Conservation (phyloP, 345 rosid species). For the Eutrema yunnanense region DNA sequence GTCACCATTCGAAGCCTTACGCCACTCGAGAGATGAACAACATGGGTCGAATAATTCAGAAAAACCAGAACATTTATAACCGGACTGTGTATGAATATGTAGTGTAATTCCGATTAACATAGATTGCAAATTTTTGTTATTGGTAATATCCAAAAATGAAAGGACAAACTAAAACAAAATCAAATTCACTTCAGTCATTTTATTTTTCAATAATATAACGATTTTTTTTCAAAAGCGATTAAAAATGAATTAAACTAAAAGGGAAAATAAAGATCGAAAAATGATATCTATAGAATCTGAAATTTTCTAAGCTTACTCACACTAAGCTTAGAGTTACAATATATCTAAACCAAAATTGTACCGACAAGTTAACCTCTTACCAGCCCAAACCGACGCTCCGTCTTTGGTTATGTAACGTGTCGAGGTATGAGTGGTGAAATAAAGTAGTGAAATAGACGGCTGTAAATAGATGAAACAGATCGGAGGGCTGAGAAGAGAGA, state of each 20-base stretch:
- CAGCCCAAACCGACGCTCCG: not conserved
- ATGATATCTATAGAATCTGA: not conserved
- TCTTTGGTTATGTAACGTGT: not conserved
- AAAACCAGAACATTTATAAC: not conserved
- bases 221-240: too few relatives aligned
- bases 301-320: not conserved
- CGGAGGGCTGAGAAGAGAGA: constrained; percentile 4
- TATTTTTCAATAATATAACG: too few relatives aligned
- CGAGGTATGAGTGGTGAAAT: not conserved
- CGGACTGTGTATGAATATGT: not conserved
- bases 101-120: not conserved
- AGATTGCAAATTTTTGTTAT: not conserved
- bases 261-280: not conserved
- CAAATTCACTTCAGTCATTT: not conserved
- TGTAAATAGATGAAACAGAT: not conserved
- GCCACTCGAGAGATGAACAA: not conserved
- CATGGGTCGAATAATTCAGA: not conserved
- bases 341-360: not conserved
- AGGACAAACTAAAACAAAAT: not conserved
- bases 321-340: not conserved
- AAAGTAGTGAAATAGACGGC: constrained; percentile 17
- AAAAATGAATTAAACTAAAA: not conserved
- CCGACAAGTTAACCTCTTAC: not conserved
- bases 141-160: not conserved
- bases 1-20: too few relatives aligned